Percentiles rank a stretch among this genome's conserved stretches.
Evolutionary conservation across 2,329 filamentous ascomycete genomes (phyloP).

Genomic region (Shiraia sp.): DNA sequence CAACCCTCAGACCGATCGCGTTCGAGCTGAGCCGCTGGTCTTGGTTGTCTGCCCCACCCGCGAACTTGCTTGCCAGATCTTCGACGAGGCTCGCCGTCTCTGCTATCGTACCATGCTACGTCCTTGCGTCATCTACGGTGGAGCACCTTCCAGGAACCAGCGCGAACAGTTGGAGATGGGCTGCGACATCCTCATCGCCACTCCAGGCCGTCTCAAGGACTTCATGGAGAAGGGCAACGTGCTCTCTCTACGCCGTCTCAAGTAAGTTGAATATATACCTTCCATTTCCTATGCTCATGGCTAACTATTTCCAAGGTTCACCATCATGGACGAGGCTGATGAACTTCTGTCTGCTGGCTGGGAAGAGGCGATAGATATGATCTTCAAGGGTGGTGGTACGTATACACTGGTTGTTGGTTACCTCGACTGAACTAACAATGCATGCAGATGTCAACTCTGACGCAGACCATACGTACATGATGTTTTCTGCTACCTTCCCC

Average conservation of each 20-base stretch:
- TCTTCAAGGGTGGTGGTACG: slow-evolving; percentile 81
- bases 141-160: slow-evolving; percentile 72
- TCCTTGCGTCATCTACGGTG: slow-evolving; percentile 87
- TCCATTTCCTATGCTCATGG: slow-evolving; percentile 25
- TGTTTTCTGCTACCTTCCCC: slow-evolving; percentile 96
- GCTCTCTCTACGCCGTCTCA: slow-evolving; percentile 74
- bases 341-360: slow-evolving; percentile 85
- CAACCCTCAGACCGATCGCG: slow-evolving; percentile 53
- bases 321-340: slow-evolving; percentile 81
- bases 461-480: slow-evolving; percentile 69
- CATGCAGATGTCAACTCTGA: slow-evolving; percentile 72
- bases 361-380: slow-evolving; percentile 72
- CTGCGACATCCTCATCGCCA: slow-evolving; percentile 86
- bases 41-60: slow-evolving; percentile 84
- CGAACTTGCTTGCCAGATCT: slow-evolving; percentile 91
- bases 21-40: slow-evolving; percentile 84
- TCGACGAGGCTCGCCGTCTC: slow-evolving; percentile 88
- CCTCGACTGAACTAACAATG: slow-evolving; percentile 10
- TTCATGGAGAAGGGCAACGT: slow-evolving; percentile 74
- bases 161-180: slow-evolving; percentile 75
- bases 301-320: slow-evolving; percentile 18
- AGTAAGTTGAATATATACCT: slow-evolving; percentile 55
- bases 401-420: slow-evolving; percentile 12
- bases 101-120: slow-evolving; percentile 96
- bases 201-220: slow-evolving; percentile 83